Conservation (phyloP, 371 early-diverging fungal species). For the Choanephora cucurbitarum region DNA sequence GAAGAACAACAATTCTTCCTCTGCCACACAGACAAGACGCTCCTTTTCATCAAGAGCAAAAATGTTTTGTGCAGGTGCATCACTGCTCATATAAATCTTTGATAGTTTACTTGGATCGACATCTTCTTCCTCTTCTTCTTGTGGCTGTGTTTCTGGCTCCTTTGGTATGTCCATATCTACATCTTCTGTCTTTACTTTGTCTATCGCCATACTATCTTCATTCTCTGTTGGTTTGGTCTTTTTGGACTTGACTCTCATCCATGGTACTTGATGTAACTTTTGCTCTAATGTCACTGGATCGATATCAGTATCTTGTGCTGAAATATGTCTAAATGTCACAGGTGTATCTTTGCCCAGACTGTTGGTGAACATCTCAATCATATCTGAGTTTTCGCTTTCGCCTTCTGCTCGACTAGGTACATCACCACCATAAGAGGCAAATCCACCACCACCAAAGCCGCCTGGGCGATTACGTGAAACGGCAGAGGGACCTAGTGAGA, state of each 20-base stretch:
- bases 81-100: slow-evolving; percentile 38
- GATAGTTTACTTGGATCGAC: neutral
- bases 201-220: slow-evolving; percentile 4
- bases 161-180: slow-evolving; percentile 4
- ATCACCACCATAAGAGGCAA: slow-evolving; percentile 40
- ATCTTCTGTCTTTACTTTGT: slow-evolving; percentile 16
- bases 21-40: slow-evolving; percentile 42
- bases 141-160: neutral
- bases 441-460: slow-evolving; percentile 32
- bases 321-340: slow-evolving; percentile 38
- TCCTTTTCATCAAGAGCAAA: slow-evolving; percentile 40
- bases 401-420: slow-evolving; percentile 23
- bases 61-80: slow-evolving; percentile 47
- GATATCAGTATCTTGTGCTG: slow-evolving; percentile 38
- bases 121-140: slow-evolving; percentile 10
- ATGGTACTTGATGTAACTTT: slow-evolving; percentile 28
- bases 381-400: slow-evolving; percentile 33
- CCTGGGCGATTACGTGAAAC: slow-evolving; percentile 15
- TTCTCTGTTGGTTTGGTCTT: slow-evolving; percentile 6
- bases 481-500: slow-evolving; percentile 68
- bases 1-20: slow-evolving; percentile 45
- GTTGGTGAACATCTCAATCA: slow-evolving; percentile 32
- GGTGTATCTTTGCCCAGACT: slow-evolving; percentile 29
- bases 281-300: slow-evolving; percentile 43
- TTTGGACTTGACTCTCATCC: slow-evolving; percentile 28